Conservation (phyloP, 2,329 filamentous ascomycete species). For the Penicillium polonicum region DNA sequence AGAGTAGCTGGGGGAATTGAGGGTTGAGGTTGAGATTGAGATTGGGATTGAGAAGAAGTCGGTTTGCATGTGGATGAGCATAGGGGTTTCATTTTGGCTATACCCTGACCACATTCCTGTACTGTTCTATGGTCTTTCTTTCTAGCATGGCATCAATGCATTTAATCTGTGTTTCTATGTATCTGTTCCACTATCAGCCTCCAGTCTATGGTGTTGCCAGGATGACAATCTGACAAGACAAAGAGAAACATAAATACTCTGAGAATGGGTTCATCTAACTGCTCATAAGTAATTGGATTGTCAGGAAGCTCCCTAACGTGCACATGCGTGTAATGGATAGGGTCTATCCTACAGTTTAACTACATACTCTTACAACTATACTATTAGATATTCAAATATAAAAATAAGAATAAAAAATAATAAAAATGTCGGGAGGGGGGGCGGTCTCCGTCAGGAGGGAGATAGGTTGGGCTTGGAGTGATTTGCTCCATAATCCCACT, state of each 20-base stretch:
- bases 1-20: conserved; percentile 10
- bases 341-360: background rate
- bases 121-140: background rate
- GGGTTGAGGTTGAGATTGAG: background rate
- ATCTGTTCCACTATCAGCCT: background rate
- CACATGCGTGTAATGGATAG: background rate
- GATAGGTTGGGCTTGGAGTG: no score
- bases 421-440: background rate
- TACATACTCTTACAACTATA: no score
- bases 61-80: background rate
- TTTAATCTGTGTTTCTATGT: background rate
- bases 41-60: background rate
- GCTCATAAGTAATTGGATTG: background rate
- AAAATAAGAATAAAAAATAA: background rate
- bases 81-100: background rate
- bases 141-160: background rate
- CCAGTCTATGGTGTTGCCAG: background rate
- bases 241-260: background rate
- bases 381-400: background rate
- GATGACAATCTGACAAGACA: background rate
- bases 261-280: background rate
- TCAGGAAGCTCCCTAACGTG: background rate
- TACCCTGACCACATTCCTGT: background rate
- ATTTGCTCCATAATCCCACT: no score
- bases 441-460: background rate